These are phyloP conservation scores for Didymellaceae sp. DNA, from an alignment of 2,329 filamentous ascomycete species.

Conservation along the genomic window DNA sequence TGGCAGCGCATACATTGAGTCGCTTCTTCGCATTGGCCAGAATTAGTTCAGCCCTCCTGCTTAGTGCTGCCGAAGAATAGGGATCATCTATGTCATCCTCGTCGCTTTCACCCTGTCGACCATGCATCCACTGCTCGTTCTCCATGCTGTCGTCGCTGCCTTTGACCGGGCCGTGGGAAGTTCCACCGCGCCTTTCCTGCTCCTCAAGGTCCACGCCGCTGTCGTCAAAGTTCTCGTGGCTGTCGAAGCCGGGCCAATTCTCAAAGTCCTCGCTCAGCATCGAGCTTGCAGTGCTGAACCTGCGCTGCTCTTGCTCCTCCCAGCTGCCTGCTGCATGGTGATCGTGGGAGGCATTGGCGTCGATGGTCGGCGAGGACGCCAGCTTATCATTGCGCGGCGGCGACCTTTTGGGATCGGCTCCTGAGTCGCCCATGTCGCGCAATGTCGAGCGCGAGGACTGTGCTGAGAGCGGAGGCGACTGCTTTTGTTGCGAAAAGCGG, in stretches of 20 bases:
- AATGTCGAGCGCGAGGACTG: constrained; percentile 46
- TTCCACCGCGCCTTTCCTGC: constrained; percentile 39
- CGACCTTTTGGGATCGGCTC: constrained; percentile 20
- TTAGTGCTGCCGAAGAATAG: constrained; percentile 67
- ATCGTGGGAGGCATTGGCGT: constrained; percentile 28
- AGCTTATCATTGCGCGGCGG: constrained; percentile 30
- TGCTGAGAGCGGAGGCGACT: constrained; percentile 41
- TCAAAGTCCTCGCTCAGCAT: constrained; percentile 55
- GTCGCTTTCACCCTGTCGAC: constrained; percentile 50
- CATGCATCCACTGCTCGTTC: constrained; percentile 45
- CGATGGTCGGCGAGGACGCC: constrained; percentile 45
- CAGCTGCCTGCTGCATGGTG: constrained; percentile 21
- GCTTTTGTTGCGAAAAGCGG: constrained; percentile 37
- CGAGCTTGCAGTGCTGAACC: constrained; percentile 47
- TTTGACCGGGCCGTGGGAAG: constrained; percentile 39
- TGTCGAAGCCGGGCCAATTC: constrained; percentile 49
- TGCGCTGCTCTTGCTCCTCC: constrained; percentile 32
- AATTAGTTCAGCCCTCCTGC: constrained; percentile 82
- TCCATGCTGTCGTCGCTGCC: constrained; percentile 48
- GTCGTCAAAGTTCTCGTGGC: constrained; percentile 39
- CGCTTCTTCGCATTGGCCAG: constrained; percentile 90
- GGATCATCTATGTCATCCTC: constrained; percentile 60
- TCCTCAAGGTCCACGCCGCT: constrained; percentile 45
- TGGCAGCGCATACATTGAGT: constrained; percentile 70
- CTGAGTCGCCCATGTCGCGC: constrained; percentile 39